Percentiles rank a stretch among this genome's conserved stretches.
These are phyloP conservation scores for Lachnellula subtilissima DNA, from an alignment of 2,329 filamentous ascomycete genomes.

Conservation along the genomic window DNA sequence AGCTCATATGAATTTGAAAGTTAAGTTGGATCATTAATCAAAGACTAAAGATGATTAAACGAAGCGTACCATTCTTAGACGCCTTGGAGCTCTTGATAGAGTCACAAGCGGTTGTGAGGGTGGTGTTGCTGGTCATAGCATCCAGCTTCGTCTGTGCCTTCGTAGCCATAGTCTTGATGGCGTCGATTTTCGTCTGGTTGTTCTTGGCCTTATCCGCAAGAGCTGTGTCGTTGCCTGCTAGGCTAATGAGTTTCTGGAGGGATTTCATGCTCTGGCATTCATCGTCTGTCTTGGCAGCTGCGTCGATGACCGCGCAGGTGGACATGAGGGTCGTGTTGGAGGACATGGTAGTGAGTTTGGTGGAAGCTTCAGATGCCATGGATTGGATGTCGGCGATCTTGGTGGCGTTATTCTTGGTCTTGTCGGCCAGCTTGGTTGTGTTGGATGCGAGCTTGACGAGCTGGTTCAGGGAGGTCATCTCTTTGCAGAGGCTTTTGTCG, in stretches of 20 bases:
- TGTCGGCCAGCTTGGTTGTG: constrained; percentile 32
- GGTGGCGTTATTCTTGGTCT: constrained; percentile 35
- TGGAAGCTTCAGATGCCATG: constrained; percentile 31
- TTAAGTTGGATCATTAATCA: not conserved
- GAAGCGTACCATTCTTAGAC: constrained; percentile 9
- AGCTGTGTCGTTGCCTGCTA: constrained; percentile 31
- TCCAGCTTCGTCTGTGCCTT: constrained; percentile 28
- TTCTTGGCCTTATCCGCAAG: constrained; percentile 32
- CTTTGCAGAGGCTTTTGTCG: constrained; percentile 32
- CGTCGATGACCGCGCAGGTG: constrained; percentile 32
- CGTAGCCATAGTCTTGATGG: constrained; percentile 32
- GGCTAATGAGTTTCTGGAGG: constrained; percentile 23
- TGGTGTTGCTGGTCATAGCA: constrained; percentile 33
- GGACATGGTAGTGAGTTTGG: constrained; percentile 31
- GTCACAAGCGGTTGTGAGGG: constrained; percentile 25
- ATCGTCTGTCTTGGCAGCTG: constrained; percentile 28
- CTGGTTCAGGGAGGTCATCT: constrained; percentile 30
- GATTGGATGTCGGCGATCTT: constrained; percentile 34
- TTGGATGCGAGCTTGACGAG: constrained; percentile 34
- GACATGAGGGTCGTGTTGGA: constrained; percentile 35
- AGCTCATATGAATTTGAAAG: not conserved
- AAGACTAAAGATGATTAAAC: not conserved
- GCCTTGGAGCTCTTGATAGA: constrained; percentile 3
- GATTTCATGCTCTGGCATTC: constrained; percentile 29
- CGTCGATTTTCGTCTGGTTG: constrained; percentile 33